A percentile compares a stretch with the other conserved stretches of the same genome.
phyloP scores from a whole-genome alignment of 257 asterid species.

The Euphrasia confusa region DNA sequence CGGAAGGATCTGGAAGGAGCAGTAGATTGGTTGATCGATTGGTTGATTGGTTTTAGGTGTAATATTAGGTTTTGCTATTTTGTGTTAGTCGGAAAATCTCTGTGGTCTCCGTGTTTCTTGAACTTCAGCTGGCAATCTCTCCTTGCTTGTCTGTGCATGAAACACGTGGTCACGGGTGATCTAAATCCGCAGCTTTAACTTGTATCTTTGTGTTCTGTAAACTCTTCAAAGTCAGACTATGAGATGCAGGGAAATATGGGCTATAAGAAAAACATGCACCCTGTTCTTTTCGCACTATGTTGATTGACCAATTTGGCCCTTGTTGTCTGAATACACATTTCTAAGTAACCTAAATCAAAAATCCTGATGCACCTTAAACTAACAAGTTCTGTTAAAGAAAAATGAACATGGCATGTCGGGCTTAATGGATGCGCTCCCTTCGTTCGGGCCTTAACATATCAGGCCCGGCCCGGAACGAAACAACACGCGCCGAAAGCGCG shows the following conservation, averaged over 20 bases:
- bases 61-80: conserved; percentile 17
- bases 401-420: too few species aligned
- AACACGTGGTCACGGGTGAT: conserved; percentile 19
- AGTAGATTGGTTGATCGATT: conserved; percentile 17
- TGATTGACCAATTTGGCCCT: too few species aligned
- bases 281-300: background rate
- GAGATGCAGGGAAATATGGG: conserved; percentile 25
- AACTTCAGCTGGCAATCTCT: conserved; percentile 24
- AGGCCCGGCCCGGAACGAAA: background rate
- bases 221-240: background rate
- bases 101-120: conserved; percentile 21
- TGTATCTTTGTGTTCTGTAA: conserved; percentile 19
- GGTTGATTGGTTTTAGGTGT: conserved; percentile 18
- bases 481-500: background rate
- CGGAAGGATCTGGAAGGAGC: conserved; percentile 48
- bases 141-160: conserved; percentile 26
- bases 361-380: too few species aligned
- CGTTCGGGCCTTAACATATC: too few species aligned
- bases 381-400: too few species aligned
- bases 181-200: background rate
- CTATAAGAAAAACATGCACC: conserved; percentile 8
- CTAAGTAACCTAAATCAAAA: too few species aligned
- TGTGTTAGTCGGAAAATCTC: conserved; percentile 22
- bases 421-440: too few species aligned
- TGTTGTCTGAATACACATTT: too few species aligned